Evolutionary conservation across 1,139 yeast genomes (phyloP).

Genomic region (Taphrina betulina): DNA sequence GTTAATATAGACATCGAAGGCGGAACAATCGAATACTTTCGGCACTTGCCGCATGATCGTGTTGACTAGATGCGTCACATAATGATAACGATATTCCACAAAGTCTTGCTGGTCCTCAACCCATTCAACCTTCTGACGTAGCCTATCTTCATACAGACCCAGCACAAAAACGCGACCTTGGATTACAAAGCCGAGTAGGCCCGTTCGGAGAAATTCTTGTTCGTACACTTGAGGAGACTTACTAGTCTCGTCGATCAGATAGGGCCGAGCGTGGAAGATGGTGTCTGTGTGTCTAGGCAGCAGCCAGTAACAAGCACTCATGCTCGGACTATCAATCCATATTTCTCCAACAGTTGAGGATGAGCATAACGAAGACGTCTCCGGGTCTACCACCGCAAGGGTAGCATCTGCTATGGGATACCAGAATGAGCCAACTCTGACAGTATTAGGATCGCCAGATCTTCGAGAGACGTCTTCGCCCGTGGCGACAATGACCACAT

Average conservation of each 20-base stretch:
- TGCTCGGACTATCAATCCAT: constrained; percentile 90
- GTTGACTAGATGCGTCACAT: constrained; percentile 75
- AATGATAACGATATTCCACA: constrained; percentile 60
- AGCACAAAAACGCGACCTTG: constrained; percentile 84
- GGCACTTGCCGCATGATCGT: constrained; percentile 81
- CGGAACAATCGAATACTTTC: constrained; percentile 62
- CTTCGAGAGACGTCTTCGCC: constrained; percentile 45
- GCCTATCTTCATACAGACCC: constrained; percentile 88
- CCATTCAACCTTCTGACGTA: constrained; percentile 58
- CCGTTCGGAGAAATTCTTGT: constrained; percentile 78
- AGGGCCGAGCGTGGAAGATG: constrained; percentile 69
- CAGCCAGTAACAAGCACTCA: constrained; percentile 87
- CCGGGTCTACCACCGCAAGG: constrained; percentile 91
- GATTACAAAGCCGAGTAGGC: constrained; percentile 80
- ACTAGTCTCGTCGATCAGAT: constrained; percentile 20
- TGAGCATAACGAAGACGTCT: constrained; percentile 64
- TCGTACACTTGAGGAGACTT: constrained; percentile 24
- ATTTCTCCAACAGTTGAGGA: constrained; percentile 90
- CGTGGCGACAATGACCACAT: constrained; percentile 64
- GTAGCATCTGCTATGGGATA: constrained; percentile 93
- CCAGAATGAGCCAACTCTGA: constrained; percentile 89
- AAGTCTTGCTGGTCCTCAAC: constrained; percentile 39
- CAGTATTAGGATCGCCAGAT: constrained; percentile 46
- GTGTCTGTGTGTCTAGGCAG: constrained; percentile 64
- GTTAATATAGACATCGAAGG: constrained; percentile 82